Conservation (phyloP, 148 eudicot species). For the Bassia scoparia region DNA sequence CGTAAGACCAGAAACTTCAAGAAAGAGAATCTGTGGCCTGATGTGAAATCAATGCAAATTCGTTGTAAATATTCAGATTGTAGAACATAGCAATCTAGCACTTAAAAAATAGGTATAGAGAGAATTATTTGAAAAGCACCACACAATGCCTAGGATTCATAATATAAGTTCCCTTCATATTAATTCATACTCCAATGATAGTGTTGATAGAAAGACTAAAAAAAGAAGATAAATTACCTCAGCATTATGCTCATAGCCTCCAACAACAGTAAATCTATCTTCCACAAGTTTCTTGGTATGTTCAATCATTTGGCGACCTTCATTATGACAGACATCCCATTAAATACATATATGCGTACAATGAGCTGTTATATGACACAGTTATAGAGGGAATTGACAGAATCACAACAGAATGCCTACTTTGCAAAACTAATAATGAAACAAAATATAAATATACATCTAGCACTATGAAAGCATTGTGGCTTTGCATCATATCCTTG, state of each 20-base stretch:
- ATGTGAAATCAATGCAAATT: background rate
- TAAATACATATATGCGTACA: conserved; percentile 14
- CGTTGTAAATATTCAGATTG: too few relatives aligned
- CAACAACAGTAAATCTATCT: conserved; percentile 70
- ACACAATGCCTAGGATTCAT: too few relatives aligned
- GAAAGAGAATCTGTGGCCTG: background rate
- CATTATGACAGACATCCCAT: conserved; percentile 21
- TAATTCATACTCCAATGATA: background rate
- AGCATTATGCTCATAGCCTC: conserved; percentile 83
- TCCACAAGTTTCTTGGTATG: conserved; percentile 94
- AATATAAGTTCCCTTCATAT: background rate
- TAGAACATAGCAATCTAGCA: too few relatives aligned
- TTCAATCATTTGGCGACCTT: conserved; percentile 98
- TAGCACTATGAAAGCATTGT: background rate
- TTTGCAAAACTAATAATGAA: background rate
- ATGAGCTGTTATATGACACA: background rate
- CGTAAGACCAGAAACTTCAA: background rate
- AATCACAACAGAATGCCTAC: background rate
- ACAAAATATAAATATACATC: background rate
- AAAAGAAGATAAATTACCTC: conserved; percentile 49
- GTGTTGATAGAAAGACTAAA: background rate
- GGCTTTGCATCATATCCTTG: background rate
- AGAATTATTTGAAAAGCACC: too few relatives aligned
- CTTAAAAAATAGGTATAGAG: too few relatives aligned
- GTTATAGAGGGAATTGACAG: background rate